phyloP scores from a whole-genome alignment of 2,329 filamentous ascomycete species.

The Fusarium papillatum region DNA sequence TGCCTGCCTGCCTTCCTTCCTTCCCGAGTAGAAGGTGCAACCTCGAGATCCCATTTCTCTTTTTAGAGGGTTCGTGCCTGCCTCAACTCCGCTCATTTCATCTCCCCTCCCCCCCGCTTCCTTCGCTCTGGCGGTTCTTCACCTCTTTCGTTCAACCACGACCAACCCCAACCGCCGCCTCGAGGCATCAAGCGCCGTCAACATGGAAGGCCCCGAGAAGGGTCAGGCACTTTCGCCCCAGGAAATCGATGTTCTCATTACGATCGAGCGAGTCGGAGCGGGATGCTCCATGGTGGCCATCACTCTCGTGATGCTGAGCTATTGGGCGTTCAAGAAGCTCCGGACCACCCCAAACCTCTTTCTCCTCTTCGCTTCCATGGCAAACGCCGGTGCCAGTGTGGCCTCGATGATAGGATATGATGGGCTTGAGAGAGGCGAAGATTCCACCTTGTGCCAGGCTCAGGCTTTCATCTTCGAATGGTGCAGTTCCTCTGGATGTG shows the following conservation, averaged over 20 bases:
- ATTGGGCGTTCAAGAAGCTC: conserved; percentile 62
- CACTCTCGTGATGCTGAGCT: conserved; percentile 62
- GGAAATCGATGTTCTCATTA: conserved; percentile 60
- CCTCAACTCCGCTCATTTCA: not conserved
- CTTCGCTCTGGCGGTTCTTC: not conserved
- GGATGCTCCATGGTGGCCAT: conserved; percentile 67
- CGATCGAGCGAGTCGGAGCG: conserved; percentile 66
- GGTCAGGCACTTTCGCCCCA: conserved; percentile 46
- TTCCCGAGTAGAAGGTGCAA: conserved; percentile 2
- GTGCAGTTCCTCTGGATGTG: conserved; percentile 50
- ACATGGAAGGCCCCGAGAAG: conserved; percentile 29
- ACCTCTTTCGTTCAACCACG: not conserved
- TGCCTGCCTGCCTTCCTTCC: conserved; percentile 4
- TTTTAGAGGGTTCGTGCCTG: not conserved
- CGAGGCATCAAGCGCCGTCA: conserved; percentile 4
- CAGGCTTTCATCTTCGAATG: conserved; percentile 76
- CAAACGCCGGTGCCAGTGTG: conserved; percentile 65
- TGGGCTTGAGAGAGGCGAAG: conserved; percentile 67
- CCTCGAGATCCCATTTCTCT: not conserved
- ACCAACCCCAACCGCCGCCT: conserved; percentile 17
- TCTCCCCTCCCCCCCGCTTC: conserved; percentile 1
- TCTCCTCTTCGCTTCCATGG: conserved; percentile 52
- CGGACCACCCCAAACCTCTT: conserved; percentile 70
- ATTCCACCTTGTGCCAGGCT: conserved; percentile 71
- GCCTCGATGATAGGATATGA: conserved; percentile 80